Base-by-base conservation (phyloP, 2,329 filamentous ascomycete species). In the Fusarium sp. region DNA sequence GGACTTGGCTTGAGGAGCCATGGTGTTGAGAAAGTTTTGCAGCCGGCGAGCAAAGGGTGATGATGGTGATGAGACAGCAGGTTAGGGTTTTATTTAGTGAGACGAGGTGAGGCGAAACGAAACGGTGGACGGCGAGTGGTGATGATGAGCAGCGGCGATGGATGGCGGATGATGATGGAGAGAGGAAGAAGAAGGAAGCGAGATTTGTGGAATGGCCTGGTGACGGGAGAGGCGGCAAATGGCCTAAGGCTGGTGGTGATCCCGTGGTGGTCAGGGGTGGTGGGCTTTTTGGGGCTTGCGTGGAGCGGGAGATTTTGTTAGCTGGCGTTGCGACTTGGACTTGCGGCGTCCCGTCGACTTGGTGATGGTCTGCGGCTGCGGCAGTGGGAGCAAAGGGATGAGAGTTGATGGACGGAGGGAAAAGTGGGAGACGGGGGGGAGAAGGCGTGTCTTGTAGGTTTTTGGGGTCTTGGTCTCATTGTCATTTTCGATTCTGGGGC, bases 391-490 rank as follows among this genome's bases (percentile, higher is more conserved):
- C 57, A 62, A 72, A 68, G 74, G 69, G 74, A 64, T 65, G 59
- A 62, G 54, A 63, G 50, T 66, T 52, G 67, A 72, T 70, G 78
- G 73, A 54, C 63, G 68, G 63, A 75, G 70, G 68, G 71, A 75
- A 78, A 77, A 69, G 75, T 73, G 76, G 75, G 78, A 69, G 75
- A 56, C 64, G 61, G 72, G 75, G 72, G 75, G 78, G 80, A 80
- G 78, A 79, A 75, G 76, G 27, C 18, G 75, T 83, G 81, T 83
- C 81, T 83, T 79, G 81, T 79, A 79, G 76, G 77, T 75, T 80
- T 75, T 80, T 81, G 79, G 80, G 80, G 80, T 73, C 77, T 81
- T 83, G 80, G 82, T 83, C 80, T 83, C 80, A 83, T 83, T 81
- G 81, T 81, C 80, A 81, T 79, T 80, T 82, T 83, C 61, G 68